Evolutionary conservation across 2,329 filamentous ascomycete species (phyloP).

Genomic region (Hypoxylon sp.): DNA sequence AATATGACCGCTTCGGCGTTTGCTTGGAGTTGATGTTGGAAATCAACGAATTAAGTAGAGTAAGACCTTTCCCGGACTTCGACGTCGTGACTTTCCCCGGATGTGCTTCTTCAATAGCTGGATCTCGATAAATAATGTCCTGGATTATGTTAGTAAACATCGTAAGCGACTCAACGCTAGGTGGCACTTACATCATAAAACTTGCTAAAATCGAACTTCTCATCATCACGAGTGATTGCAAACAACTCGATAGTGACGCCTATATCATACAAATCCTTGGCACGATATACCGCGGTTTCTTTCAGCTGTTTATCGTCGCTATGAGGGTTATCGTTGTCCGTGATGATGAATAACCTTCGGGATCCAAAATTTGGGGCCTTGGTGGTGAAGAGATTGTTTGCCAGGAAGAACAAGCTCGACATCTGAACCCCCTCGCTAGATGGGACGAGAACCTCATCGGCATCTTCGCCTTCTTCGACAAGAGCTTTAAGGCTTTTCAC

Average conservation of each 20-base stretch:
- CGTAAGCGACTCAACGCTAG: conserved; percentile 46
- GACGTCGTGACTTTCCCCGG: conserved; percentile 72
- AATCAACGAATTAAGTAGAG: conserved; percentile 82
- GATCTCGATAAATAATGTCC: conserved; percentile 92
- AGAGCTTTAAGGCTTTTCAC: conserved; percentile 84
- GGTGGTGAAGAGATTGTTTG: conserved; percentile 96
- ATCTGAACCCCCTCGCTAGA: conserved; percentile 81
- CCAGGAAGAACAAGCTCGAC: conserved; percentile 92
- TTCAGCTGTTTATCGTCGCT: conserved; percentile 78
- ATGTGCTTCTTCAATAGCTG: conserved; percentile 77
- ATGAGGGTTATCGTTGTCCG: conserved; percentile 92
- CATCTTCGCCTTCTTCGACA: conserved; percentile 83
- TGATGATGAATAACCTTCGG: conserved; percentile 93
- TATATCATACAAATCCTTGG: conserved; percentile 95
- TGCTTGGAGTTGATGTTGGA: conserved; percentile 94
- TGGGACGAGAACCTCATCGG: conserved; percentile 77
- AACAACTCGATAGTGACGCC: conserved; percentile 94
- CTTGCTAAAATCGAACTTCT: conserved; percentile 82
- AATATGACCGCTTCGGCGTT: conserved; percentile 85
- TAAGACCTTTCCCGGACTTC: conserved; percentile 81
- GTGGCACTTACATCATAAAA: conserved; percentile 84
- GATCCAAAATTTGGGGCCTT: conserved; percentile 96
- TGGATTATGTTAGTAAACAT: conserved; percentile 53
- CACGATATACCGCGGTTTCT: conserved; percentile 84
- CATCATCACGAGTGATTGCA: conserved; percentile 80